Evolutionary conservation across 163 green algal genomes (phyloP), one percentile per base, ranked within the genome.

Genomic region (Volvox carteri): DNA sequence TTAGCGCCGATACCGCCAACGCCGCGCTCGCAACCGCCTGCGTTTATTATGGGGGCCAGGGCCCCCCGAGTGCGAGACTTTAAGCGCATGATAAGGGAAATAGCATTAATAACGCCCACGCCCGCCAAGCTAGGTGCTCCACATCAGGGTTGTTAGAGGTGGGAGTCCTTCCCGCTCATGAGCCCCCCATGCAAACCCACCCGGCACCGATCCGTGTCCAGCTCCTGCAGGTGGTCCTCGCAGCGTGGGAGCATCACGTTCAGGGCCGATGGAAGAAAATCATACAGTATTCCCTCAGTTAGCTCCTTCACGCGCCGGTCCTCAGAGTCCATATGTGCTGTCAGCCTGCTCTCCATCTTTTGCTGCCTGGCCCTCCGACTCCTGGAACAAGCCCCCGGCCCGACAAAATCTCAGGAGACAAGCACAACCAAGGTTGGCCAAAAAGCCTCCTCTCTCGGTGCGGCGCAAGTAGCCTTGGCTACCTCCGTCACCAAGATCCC

Each of bases 291-390:
- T 11, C 58, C 85, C 79, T 97, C 94, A 8, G 93, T 96, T 8
- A 96, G 90, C 48, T 93, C 87, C 89, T 97, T 96, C n/a, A 97
- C 92, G 1, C 94, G 90, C 35, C 86, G 58, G 83, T 96, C 94
- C 89, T 96, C 94, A 21, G 52, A 39, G 25, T 96, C 93, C 39
- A 96, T 92, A 58, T 93, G 79, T 1, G 72, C 46, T 46, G 90
- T 68, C 37, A 93, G 83, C 37, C 84, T 92, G 41, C 28, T 87
- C 76, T 80, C 46, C 37, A 87, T 56, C 44, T 65, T 70, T 52
- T 68, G 68, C 37, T 60, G 37, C 50, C 76, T 77, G 2, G 65
- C 76, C 52, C 39, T 50, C 4, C 86, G 78, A 73, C 86, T 86
- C 75, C 86, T 90, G 76, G 46, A 65, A 65, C 8, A 65, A 65